A percentile compares a stretch with the other conserved stretches of the same genome.
Evolutionary conservation across 768 basidiomycete genomes (phyloP).

Genomic region (Gymnopilus dilepis): DNA sequence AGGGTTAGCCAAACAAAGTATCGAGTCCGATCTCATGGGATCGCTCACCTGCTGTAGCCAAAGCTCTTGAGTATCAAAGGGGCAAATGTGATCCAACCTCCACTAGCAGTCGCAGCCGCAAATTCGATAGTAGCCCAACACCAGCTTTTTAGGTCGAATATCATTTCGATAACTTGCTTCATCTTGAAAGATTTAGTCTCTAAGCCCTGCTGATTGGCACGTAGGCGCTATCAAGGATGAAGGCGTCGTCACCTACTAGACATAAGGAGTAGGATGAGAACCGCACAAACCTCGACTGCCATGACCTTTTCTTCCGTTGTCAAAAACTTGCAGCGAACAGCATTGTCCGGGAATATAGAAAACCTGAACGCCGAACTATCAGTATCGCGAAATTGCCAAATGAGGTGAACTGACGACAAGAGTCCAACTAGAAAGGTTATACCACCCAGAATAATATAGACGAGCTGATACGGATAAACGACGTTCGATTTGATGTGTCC

Average conservation of each 20-base stretch:
- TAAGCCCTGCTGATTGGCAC: constrained; percentile 42
- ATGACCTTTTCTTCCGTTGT: constrained; percentile 36
- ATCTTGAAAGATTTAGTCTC: constrained; percentile 39
- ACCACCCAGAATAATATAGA: constrained; percentile 35
- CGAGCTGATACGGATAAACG: constrained; percentile 35
- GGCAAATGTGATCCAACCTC: constrained; percentile 33
- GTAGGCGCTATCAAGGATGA: constrained; percentile 27
- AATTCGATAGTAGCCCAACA: constrained; percentile 36
- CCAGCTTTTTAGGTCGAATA: constrained; percentile 41
- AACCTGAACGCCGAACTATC: constrained; percentile 25
- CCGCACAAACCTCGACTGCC: constrained; percentile 32
- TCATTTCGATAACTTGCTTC: constrained; percentile 35
- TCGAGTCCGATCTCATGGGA: not conserved
- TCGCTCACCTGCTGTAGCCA: constrained; percentile 35
- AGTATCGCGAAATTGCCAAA: not conserved
- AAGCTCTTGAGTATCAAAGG: constrained; percentile 39
- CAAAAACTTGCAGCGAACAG: constrained; percentile 36
- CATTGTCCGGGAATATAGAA: constrained; percentile 39
- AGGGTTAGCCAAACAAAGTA: not conserved
- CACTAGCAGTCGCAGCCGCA: constrained; percentile 28
- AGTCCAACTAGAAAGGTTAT: constrained; percentile 34
- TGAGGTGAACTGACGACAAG: constrained; percentile 24
- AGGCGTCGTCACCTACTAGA: not conserved
- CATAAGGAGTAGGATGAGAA: not conserved
- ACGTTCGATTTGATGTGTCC: constrained; percentile 35